Percentiles rank a stretch among this genome's conserved stretches.
These are phyloP conservation scores for Oryza nivara DNA, from an alignment of 176 grass and related monocot species.

Conservation along the genomic window DNA sequence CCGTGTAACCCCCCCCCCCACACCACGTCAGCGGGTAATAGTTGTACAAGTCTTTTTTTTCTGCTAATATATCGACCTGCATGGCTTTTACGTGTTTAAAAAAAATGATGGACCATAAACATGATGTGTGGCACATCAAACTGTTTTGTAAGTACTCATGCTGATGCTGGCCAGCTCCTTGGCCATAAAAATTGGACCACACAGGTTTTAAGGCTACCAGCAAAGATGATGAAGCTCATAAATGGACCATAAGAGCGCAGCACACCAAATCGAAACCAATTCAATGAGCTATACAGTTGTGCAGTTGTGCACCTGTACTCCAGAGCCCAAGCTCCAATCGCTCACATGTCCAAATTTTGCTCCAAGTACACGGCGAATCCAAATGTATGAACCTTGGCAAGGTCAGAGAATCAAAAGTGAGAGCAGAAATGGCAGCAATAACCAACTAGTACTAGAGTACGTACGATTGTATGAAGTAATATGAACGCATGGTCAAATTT, in stretches of 20 bases:
- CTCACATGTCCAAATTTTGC: conserved; percentile 13
- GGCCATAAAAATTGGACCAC: conserved; percentile 42
- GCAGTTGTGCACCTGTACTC: background rate
- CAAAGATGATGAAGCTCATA: conserved; percentile 1
- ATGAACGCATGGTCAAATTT: conserved; percentile 32
- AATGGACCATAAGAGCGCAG: background rate
- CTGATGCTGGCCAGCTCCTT: conserved; percentile 6
- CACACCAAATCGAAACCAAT: conserved; percentile 1
- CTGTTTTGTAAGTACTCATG: background rate
- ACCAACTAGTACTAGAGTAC: background rate
- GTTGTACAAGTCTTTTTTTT: too few species aligned
- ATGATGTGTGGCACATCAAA: background rate
- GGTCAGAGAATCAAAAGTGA: conserved; percentile 28
- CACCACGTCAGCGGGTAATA: too few species aligned
- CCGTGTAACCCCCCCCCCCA: too few species aligned
- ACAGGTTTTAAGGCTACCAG: conserved; percentile 19
- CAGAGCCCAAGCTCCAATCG: too few species aligned
- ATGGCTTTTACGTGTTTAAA: too few species aligned
- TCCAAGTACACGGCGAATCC: conserved; percentile 15
- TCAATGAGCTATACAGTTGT: background rate
- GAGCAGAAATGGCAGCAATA: background rate
- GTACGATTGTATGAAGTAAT: background rate
- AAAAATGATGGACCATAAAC: conserved; percentile 11
- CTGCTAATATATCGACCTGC: too few species aligned
- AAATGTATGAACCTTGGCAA: conserved; percentile 25